Evolutionary conservation across 2,329 filamentous ascomycete species (phyloP).

Genomic region (Simplicillium aogashimaense): DNA sequence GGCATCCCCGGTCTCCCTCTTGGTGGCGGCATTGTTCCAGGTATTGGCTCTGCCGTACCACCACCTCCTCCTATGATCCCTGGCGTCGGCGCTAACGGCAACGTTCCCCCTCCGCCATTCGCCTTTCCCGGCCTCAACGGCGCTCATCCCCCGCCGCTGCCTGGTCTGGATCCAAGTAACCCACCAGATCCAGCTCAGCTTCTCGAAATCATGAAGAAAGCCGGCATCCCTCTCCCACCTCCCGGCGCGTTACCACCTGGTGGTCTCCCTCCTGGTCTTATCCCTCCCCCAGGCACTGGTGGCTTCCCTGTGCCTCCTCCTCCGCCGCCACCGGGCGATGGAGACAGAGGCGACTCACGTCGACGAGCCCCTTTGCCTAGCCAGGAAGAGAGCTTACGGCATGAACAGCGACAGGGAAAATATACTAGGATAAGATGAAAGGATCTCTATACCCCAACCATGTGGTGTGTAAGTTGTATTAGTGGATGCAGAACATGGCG

Average conservation of each 20-base stretch:
- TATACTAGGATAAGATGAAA: constrained; percentile 30
- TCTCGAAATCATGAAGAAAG: constrained; percentile 55
- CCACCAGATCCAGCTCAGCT: constrained; percentile 52
- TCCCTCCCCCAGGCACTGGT: constrained; percentile 27
- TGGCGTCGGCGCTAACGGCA: constrained; percentile 33
- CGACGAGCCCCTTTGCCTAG: constrained; percentile 66
- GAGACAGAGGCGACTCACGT: constrained; percentile 22
- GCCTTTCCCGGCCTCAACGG: constrained; percentile 39
- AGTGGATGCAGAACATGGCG: too few relatives aligned
- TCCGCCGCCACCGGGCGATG: constrained; percentile 23
- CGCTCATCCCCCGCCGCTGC: constrained; percentile 38
- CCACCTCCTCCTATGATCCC: constrained; percentile 32
- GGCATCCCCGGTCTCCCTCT: constrained; percentile 52
- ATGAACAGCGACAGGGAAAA: constrained; percentile 60
- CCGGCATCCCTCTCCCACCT: constrained; percentile 51
- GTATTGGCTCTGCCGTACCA: constrained; percentile 31
- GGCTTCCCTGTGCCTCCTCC: constrained; percentile 26
- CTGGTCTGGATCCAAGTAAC: constrained; percentile 48
- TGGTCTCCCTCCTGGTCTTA: constrained; percentile 31
- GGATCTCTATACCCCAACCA: not conserved
- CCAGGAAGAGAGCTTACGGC: constrained; percentile 71
- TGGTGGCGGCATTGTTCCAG: constrained; percentile 25
- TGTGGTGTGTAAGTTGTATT: not conserved
- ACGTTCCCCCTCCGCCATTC: constrained; percentile 37
- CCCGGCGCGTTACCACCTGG: constrained; percentile 33